Base-by-base conservation (phyloP, 2,329 filamentous ascomycete species). In the Claviceps fusiformis region DNA sequence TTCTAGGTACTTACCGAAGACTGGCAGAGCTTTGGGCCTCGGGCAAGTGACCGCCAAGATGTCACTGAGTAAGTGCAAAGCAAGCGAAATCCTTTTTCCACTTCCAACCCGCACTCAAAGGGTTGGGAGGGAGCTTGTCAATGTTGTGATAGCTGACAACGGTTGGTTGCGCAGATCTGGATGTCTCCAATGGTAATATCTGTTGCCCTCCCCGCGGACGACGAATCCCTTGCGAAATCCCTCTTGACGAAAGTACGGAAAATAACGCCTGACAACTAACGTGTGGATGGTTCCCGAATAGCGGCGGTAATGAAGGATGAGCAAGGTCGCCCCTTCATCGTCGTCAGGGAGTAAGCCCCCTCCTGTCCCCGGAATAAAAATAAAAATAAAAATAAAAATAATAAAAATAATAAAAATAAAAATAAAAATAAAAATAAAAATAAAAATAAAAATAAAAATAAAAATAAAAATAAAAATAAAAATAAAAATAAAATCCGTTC, bases 281-380 rank as follows among this genome's bases (percentile, higher is more conserved):
- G 61, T 58, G 59, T 62, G 19, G 10, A 58, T 58, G 56, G 55
- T 19, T 51, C 63, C 61, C 59, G 52, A 61, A 61, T 56, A 86
- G 82, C 82, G 68, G 69, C 78, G 69, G 75, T 98, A 72, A 83
- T 96, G 78, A 95, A 95, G 78, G 93, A 98, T 79, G 93, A 98
- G 75, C 85, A 93, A 71, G 93, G 93, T 59, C 83, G 93, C 68
- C 93, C 93, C 44, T 98, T 98, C 73, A 98, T 98, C 69, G 86
- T 98, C 61, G 93, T 98, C 64, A 82, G 93, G 85, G 93, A 98
- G 89, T 95, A 80, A 49, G 56, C 29, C 17, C 17, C 50, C 2
- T 24, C 64, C 64, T 87, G 81, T 52, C 41, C 49, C 35, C 9
- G 1, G 7, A 37, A 37, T 54, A 24, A 27, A 5, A 33, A 24